Evolutionary conservation across 306 rosid genomes (phyloP).

Genomic region (Medicago arabica): DNA sequence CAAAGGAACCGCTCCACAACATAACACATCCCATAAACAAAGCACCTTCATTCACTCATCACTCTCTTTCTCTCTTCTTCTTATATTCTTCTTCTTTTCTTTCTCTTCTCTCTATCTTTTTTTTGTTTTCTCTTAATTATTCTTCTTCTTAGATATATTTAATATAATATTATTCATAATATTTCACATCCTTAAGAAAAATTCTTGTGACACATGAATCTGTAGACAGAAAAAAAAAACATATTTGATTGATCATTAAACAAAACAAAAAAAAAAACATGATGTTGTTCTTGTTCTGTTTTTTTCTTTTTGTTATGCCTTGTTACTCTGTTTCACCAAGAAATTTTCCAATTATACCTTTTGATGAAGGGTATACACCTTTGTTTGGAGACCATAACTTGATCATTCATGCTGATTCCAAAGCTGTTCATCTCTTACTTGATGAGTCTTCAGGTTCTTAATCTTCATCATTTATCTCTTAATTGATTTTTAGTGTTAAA

Average conservation of each 20-base stretch:
- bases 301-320: constrained; percentile 41
- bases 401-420: constrained; percentile 69
- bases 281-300: constrained; percentile 43
- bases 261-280: constrained; percentile 41
- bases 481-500: neutral
- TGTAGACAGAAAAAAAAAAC: neutral
- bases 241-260: constrained; percentile 1
- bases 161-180: neutral
- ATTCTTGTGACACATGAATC: constrained; percentile 36
- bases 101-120: neutral
- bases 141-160: neutral
- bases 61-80: neutral
- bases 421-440: constrained; percentile 82
- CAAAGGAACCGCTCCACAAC: constrained; percentile 1
- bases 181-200: constrained; percentile 13
- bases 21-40: neutral
- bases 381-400: constrained; percentile 85
- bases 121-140: neutral
- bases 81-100: neutral
- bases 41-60: neutral
- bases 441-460: constrained; percentile 79
- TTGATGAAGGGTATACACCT: constrained; percentile 83
- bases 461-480: neutral
- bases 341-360: constrained; percentile 64
- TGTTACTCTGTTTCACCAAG: constrained; percentile 60